Evolutionary conservation across 371 early-diverging fungal species (phyloP), one percentile per base, ranked within the genome.

Genomic region (Cladochytrium tenue): DNA sequence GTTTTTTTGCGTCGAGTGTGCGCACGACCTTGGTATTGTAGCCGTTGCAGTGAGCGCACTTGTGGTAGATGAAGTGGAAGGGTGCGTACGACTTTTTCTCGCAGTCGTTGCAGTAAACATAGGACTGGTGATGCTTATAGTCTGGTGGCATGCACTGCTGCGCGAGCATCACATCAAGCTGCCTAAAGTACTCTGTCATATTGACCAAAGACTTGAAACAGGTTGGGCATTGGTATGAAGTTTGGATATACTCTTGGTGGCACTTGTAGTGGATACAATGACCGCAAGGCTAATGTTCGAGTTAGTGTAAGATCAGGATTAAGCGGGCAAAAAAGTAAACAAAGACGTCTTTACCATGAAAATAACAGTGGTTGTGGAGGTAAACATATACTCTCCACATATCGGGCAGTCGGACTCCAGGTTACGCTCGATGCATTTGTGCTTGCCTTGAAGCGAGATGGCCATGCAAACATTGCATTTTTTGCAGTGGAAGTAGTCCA

Each of bases 341-440:
- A 30, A 25, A 52, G 50, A 27, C 36, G 30, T 1, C 62, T 79
- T 66, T 84, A 92, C 92, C 94, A 94, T 93, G 64, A 92, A 92
- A 20, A 93, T 89, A 0, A 93, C 90, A 2, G 86, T 89, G 7
- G 87, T 86, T 0, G 90, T 90, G 20, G 82, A 81, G 0, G 94
- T 95, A 66, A 95, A 95, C 86, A 99, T 88, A 75, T 89, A 92
- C 71, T 99, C 98, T 43, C 95, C 94, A 78, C 99, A 99, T 59
- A 99, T 96, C 0, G 97, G 96, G 68, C 99, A 99, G 76, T 95
- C 93, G 60, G 88, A 84, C 65, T 95, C 94, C 34, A 96, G 71
- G 55, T 91, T 93, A 26, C 92, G 84, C 75, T 98, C 98, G 51
- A 95, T 94, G 69, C 98, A 98, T 56, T 88, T 87, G 79, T 99